phyloP scores from a whole-genome alignment of 2,329 filamentous ascomycete genomes.

The Apiospora sp. region DNA sequence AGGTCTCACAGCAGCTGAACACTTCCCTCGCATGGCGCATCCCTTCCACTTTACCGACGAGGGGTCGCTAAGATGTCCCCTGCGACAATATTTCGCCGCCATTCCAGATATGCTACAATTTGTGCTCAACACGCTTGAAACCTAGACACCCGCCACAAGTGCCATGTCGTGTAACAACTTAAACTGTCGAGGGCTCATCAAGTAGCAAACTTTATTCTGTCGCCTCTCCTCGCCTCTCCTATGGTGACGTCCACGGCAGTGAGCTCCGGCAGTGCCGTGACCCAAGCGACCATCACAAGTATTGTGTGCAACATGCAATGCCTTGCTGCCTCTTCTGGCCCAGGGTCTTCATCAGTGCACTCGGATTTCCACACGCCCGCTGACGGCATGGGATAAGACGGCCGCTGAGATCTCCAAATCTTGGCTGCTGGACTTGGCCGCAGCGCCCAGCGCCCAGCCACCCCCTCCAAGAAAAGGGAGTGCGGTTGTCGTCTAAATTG shows the following conservation, averaged over 20 bases:
- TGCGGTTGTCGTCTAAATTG: not conserved
- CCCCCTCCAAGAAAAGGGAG: not conserved
- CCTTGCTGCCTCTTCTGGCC: not conserved
- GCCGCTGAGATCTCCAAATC: conserved; percentile 7
- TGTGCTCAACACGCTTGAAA: conserved; percentile 2
- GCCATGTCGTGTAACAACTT: conserved; percentile 21
- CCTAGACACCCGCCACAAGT: conserved; percentile 8
- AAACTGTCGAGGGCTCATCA: conserved; percentile 17
- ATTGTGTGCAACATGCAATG: not conserved
- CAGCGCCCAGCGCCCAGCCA: not conserved
- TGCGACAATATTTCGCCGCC: not conserved
- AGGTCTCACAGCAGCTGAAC: conserved; percentile 1
- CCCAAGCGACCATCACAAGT: not conserved
- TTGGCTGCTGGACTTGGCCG: conserved; percentile 1
- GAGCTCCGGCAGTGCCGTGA: not conserved
- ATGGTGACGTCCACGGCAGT: not conserved
- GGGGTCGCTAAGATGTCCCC: not conserved
- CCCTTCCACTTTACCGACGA: not conserved
- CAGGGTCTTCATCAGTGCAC: not conserved
- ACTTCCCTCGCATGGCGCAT: not conserved
- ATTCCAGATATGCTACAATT: not conserved
- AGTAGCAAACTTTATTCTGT: conserved; percentile 22
- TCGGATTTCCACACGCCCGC: not conserved
- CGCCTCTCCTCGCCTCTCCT: not conserved
- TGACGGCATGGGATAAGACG: not conserved